Evolutionary conservation across 768 basidiomycete genomes (phyloP), one percentile per base, ranked within the genome.

Genomic region (Hypholoma fasciculare): DNA sequence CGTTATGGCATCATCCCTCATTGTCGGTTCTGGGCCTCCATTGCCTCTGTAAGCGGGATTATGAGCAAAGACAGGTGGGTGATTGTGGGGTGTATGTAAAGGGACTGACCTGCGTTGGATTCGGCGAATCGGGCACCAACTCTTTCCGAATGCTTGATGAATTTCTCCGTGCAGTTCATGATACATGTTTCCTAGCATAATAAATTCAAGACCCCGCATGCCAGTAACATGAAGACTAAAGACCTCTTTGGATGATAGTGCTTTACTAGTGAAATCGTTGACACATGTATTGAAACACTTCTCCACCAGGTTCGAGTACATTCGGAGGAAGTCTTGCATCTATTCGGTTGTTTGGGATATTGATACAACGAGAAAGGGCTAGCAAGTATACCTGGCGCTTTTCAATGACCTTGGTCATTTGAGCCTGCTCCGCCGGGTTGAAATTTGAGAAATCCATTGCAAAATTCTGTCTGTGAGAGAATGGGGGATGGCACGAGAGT

Each of bases 251-350:
- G 88, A 87, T 11, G 90, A 92, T 57, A 99, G 77, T 0, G 94
- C 87, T 76, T 94, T 97, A 80, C 90, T 92, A 23, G 96, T 98
- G 67, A 99, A 98, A 71, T 99, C 96, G 71, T 96, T 96, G 67
- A 89, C 90, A 72, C 96, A 99, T 13, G 92, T 81, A 66, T 81
- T 94, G 83, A 99, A 99, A 74, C 96, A 99, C 65, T 92, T 88
- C 72, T 98, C 96, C 34, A 96, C 94, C 56, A 99, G 83, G 69
- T 87, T 90, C 20, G 94, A 91, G 76, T 99, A 98, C 75, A 98
- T 88, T 69, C 82, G 84, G 80, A 99, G 80, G 69, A 99, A 98
- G 79, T 98, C 96, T 82, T 96, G 93, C 95, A 99, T 96, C 96
- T 98, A 52, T 55, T 49, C 23, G 12, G 40, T 49, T 46, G 56